Evolutionary conservation across 2,329 filamentous ascomycete species (phyloP).

Genomic region (Camillea tinctor): DNA sequence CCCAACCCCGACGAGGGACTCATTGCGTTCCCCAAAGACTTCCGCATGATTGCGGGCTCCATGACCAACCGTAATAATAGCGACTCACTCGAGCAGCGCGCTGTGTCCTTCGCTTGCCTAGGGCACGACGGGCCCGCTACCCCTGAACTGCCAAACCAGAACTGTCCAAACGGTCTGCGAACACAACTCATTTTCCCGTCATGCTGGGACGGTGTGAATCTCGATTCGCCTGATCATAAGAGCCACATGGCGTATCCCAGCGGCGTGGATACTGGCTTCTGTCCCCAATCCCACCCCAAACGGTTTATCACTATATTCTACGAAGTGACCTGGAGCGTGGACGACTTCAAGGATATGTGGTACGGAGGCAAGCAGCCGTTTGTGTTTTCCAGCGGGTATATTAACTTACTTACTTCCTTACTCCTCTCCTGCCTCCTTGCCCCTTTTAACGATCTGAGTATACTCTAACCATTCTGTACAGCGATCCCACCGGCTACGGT

Average conservation of each 20-base stretch:
- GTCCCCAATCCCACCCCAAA: slow-evolving; percentile 50
- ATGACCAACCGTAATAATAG: slow-evolving; percentile 49
- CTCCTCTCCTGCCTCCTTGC: background rate
- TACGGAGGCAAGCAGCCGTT: slow-evolving; percentile 46
- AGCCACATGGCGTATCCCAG: slow-evolving; percentile 55
- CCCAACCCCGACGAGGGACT: slow-evolving; percentile 45
- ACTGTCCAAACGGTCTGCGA: slow-evolving; percentile 52
- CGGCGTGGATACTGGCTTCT: slow-evolving; percentile 45
- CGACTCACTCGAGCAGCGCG: slow-evolving; percentile 44
- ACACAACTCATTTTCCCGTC: slow-evolving; percentile 57
- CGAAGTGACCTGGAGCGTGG: slow-evolving; percentile 56
- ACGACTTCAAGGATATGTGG: slow-evolving; percentile 48
- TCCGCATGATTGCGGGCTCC: slow-evolving; percentile 66
- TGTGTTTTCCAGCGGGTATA: slow-evolving; percentile 43
- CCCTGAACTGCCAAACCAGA: slow-evolving; percentile 51
- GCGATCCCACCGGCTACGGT: slow-evolving; percentile 47
- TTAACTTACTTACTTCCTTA: background rate
- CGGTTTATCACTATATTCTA: slow-evolving; percentile 60
- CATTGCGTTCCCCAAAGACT: slow-evolving; percentile 58
- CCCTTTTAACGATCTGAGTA: background rate
- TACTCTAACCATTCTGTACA: background rate
- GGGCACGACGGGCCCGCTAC: slow-evolving; percentile 44
- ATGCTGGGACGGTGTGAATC: slow-evolving; percentile 61
- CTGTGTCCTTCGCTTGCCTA: slow-evolving; percentile 57
- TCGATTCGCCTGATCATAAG: slow-evolving; percentile 54